phyloP scores from a whole-genome alignment of 352 stramenopile genomes.

The Pythium insidiosum region DNA sequence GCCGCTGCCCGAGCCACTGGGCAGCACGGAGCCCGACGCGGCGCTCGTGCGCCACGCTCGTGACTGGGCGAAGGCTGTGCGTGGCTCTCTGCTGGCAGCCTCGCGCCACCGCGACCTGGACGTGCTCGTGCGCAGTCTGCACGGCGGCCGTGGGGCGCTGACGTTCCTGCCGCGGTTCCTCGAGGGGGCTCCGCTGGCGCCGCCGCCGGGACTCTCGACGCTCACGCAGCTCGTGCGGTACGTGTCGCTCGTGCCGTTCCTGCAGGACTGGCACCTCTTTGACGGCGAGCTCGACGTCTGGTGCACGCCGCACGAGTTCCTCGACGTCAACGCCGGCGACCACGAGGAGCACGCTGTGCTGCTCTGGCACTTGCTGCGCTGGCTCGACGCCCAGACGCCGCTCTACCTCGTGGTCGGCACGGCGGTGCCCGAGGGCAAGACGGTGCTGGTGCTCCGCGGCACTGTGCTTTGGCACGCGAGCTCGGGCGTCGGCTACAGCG shows the following conservation, averaged over 20 bases:
- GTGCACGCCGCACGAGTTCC: slow-evolving; percentile 86
- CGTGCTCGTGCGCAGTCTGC: slow-evolving; percentile 74
- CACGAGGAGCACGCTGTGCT: slow-evolving; percentile 89
- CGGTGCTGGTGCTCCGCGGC: slow-evolving; percentile 76
- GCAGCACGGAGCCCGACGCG: slow-evolving; percentile 12
- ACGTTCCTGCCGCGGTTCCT: slow-evolving; percentile 74
- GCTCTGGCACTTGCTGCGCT: slow-evolving; percentile 87
- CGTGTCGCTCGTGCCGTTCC: slow-evolving; percentile 88
- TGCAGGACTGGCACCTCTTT: slow-evolving; percentile 87
- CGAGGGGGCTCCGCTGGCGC: slow-evolving; percentile 51
- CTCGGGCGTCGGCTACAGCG: slow-evolving; percentile 67
- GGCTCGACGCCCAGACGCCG: slow-evolving; percentile 47
- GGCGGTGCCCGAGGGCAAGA: slow-evolving; percentile 80
- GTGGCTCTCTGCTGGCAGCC: slow-evolving; percentile 7
- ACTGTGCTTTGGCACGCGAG: slow-evolving; percentile 87
- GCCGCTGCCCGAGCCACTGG: slow-evolving; percentile 8
- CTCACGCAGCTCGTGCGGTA: slow-evolving; percentile 67
- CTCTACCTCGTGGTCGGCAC: slow-evolving; percentile 86
- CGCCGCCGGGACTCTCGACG: slow-evolving; percentile 25
- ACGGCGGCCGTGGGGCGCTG: slow-evolving; percentile 40
- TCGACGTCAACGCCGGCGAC: slow-evolving; percentile 85
- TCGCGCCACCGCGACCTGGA: slow-evolving; percentile 37
- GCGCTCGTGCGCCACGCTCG: slow-evolving; percentile 25
- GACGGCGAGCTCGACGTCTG: slow-evolving; percentile 78
- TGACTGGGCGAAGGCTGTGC: slow-evolving; percentile 19